Evolutionary conservation across 2,329 filamentous ascomycete genomes (phyloP).

Genomic region (Colletotrichum zoysiae): DNA sequence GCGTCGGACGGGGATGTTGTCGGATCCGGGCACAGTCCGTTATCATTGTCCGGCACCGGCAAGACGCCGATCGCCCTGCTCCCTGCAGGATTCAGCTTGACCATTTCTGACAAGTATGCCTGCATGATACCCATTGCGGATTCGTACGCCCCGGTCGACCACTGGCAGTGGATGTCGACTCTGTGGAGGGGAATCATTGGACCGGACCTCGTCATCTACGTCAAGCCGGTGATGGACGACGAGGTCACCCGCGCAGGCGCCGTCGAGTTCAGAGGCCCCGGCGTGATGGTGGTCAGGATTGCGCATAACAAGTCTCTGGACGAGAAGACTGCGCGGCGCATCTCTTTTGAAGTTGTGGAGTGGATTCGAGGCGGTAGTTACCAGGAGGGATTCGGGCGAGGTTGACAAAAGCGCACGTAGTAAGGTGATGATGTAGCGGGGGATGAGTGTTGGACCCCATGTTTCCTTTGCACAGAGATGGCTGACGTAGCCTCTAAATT

Average conservation of each 20-base stretch:
- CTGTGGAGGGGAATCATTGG: conserved; percentile 90
- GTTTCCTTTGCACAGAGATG: neutral
- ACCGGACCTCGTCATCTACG: conserved; percentile 82
- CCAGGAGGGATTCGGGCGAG: conserved; percentile 46
- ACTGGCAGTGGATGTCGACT: conserved; percentile 98
- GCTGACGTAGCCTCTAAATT: neutral
- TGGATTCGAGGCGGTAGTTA: conserved; percentile 72
- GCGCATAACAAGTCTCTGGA: conserved; percentile 62
- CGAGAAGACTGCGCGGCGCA: conserved; percentile 77
- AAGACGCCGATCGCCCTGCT: conserved; percentile 79
- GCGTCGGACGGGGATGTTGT: conserved; percentile 35
- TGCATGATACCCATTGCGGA: conserved; percentile 80
- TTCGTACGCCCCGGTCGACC: conserved; percentile 83
- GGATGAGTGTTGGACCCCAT: neutral
- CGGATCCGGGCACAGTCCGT: conserved; percentile 16
- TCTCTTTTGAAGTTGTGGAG: conserved; percentile 91
- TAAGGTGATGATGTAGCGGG: conserved; percentile 19
- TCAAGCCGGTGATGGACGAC: conserved; percentile 57
- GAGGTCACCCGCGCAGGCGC: conserved; percentile 55
- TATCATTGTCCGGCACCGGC: conserved; percentile 19
- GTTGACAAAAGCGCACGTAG: conserved; percentile 12
- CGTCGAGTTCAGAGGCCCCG: conserved; percentile 70
- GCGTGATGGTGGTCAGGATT: conserved; percentile 68
- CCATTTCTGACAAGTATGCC: conserved; percentile 81
- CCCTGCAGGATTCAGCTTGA: conserved; percentile 83